Evolutionary conservation across 106 monocot species (phyloP), one percentile per base, ranked within the genome.

Genomic region (Dendrobium officinale): DNA sequence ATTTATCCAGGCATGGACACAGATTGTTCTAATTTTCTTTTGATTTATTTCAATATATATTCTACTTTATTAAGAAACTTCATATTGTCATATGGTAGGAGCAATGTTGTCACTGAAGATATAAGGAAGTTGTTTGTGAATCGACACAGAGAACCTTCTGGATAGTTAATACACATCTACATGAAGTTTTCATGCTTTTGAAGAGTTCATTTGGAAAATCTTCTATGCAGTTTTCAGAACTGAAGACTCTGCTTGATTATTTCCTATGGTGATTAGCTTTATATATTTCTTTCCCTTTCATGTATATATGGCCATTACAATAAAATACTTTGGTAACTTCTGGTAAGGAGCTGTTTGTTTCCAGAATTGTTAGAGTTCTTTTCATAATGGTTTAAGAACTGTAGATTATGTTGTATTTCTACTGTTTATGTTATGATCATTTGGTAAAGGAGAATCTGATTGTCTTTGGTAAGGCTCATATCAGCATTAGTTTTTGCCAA

Each of bases 51-150:
- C 61, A 61, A n/a, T 51, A 13, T 51, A 1, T 26, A 27, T 20
- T 70, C 37, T 37, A 37, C 17, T 40, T 17, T 17, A 37, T 37
- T 37, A 37, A 70, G 16, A 70, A 70, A 37, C 10, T 16, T 70
- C 7, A 1, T 17, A 40, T 33, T 70, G 33, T 70, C 2, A 70
- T 37, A 37, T 70, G 9, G 70, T 85, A 96, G 93, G 92, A 92
- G 96, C 80, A 96, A 96, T 80, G 91, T 96, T 51, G 92, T 90
- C 16, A 93, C 96, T 42, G 93, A 96, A 88, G 93, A 96, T 79
- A 80, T 93, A 24, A 75, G 68, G 80, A 96, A 86, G 79, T 81
- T 96, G n/a, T 96, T 96, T 84, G 89, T 91, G 77, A 79, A 75
- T 45, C 93, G 82, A 77, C 77, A 66, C 18, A 29, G 49, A 79